Evolutionary conservation across 345 rosid species (phyloP), one percentile per base, ranked within the genome.

Genomic region (Theobroma cacao): DNA sequence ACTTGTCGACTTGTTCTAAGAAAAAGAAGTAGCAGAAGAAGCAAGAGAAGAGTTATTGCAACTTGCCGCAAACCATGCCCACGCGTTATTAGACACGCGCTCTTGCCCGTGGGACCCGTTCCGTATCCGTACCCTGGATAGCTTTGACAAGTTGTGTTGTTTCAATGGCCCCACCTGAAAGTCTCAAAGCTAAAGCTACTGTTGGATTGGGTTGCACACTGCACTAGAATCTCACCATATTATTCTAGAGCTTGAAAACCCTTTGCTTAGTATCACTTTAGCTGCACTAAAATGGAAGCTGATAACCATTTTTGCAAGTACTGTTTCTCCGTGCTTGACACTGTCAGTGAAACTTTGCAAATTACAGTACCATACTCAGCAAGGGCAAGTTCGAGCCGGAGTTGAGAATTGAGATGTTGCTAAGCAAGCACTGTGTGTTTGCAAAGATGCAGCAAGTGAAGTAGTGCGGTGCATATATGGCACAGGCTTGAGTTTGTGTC

Each of bases 101-200:
- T 55, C 31, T 45, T 31, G 7, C 45, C 13, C 26, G 12, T 78
- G 50, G 81, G 72, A 34, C 72, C 76, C 74, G 3, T 4, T 15
- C 65, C 62, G 62, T 62, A 50, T 72, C 76, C 58, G 3, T 20
- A 67, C 1, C 34, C 61, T 30, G 65, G 18, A 20, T 5, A 55
- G 63, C 76, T 34, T 72, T 72, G 75, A 33, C 75, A 72, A 72
- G 61, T 72, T 11, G 45, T 52, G 52, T 72, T 7, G 18, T 5
- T 56, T 6, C 26, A 53, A 18, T 15, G 7, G 50, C 18, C 77
- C 73, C 72, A 62, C 22, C 41, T 18, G 31, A 78, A 71, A 45
- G 48, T 34, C 70, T 24, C 12, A 36, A 17, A 41, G 48, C 63
- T 12, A n/a, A 14, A 14, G 65, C 73, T 20, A 63, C 73, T 72